Percentiles rank a stretch among this genome's conserved stretches.
Conservation (phyloP, 176 grass and related monocot species). For the Aegilops bicornis region DNA sequence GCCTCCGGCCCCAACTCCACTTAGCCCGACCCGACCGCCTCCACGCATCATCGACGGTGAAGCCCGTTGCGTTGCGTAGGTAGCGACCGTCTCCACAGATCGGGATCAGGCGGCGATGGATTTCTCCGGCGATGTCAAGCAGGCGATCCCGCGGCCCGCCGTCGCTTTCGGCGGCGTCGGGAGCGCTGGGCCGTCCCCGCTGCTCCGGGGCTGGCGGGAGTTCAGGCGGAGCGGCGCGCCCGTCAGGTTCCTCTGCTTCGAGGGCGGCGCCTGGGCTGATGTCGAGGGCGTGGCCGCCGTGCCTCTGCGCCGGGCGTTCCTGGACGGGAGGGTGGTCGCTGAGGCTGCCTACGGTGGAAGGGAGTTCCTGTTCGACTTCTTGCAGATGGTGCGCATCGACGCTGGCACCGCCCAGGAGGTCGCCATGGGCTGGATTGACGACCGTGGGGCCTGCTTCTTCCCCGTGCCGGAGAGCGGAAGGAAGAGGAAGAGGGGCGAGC, state of each 20-base stretch:
- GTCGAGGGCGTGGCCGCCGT: conserved; percentile 26
- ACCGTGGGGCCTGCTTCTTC: conserved; percentile 64
- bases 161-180: background rate
- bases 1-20: background rate
- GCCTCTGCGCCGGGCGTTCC: conserved; percentile 43
- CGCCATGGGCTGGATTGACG: conserved; percentile 82
- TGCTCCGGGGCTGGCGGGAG: conserved; percentile 33
- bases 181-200: background rate
- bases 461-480: conserved; percentile 8
- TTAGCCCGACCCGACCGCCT: background rate
- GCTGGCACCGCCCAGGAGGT: conserved; percentile 32
- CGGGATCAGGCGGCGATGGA: conserved; percentile 12
- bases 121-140: conserved; percentile 21
- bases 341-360: conserved; percentile 33
- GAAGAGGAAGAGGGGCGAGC: conserved; percentile 21
- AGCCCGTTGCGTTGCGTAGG: background rate
- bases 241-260: conserved; percentile 60
- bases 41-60: background rate
- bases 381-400: conserved; percentile 57
- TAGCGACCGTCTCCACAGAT: background rate
- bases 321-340: conserved; percentile 8
- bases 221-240: conserved; percentile 50
- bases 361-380: conserved; percentile 64
- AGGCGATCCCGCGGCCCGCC: background rate
- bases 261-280: conserved; percentile 59